Evolutionary conservation across 1,284 basidiomycete genomes (phyloP).

Genomic region (Tilletia setariae): DNA sequence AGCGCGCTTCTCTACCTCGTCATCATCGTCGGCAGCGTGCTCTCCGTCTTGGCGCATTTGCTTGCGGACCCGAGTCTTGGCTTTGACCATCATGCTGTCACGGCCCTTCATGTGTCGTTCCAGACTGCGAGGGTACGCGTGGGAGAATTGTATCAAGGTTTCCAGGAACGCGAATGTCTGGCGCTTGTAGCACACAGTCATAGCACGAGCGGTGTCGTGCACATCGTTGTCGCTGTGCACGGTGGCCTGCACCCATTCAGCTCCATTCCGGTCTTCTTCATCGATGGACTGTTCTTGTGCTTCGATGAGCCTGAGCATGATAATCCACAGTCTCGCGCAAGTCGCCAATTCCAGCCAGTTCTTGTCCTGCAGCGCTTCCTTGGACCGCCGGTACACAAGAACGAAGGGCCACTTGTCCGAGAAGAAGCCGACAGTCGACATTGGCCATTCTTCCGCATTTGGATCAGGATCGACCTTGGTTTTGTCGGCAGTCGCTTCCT

Average conservation of each 20-base stretch:
- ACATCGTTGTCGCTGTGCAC: slow-evolving; percentile 50
- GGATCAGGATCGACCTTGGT: background rate
- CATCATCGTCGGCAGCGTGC: slow-evolving; percentile 22
- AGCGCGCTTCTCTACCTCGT: slow-evolving; percentile 28
- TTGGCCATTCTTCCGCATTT: slow-evolving; percentile 6
- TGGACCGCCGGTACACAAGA: slow-evolving; percentile 39
- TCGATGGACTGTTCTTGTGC: slow-evolving; percentile 38
- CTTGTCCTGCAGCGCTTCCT: slow-evolving; percentile 35
- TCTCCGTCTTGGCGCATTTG: slow-evolving; percentile 18
- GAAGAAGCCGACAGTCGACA: slow-evolving; percentile 12
- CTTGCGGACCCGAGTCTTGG: slow-evolving; percentile 36
- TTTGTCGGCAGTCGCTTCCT: background rate
- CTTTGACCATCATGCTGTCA: slow-evolving; percentile 49
- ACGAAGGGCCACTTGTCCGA: slow-evolving; percentile 33
- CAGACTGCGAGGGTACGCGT: slow-evolving; percentile 48
- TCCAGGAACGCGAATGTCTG: slow-evolving; percentile 51
- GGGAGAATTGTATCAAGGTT: slow-evolving; percentile 42
- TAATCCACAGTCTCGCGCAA: slow-evolving; percentile 47
- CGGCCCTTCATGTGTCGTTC: slow-evolving; percentile 44
- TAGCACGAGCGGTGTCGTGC: slow-evolving; percentile 40
- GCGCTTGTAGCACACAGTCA: slow-evolving; percentile 39
- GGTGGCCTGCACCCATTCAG: slow-evolving; percentile 46
- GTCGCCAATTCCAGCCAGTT: slow-evolving; percentile 51
- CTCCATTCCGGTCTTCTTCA: slow-evolving; percentile 34
- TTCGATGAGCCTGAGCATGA: slow-evolving; percentile 46